Evolutionary conservation across 164 flowering plant genomes (phyloP), one percentile per base, ranked within the genome.

Genomic region (Piper betle): DNA sequence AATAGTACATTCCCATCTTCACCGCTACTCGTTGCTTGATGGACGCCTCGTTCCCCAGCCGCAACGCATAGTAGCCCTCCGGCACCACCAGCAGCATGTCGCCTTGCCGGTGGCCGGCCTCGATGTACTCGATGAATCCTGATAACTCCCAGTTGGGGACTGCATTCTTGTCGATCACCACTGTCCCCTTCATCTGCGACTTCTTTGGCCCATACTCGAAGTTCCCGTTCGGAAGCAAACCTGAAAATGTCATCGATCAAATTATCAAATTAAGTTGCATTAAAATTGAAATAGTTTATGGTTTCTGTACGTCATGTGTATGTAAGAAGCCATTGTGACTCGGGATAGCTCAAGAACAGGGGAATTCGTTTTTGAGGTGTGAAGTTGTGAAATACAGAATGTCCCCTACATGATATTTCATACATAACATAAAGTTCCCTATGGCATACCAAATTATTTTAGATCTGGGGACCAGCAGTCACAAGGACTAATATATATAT

Each of bases 41-140:
- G 1, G 78, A 76, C 0, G 93, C 97, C 38, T 86, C 91, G 33
- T 91, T 85, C 18, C 96, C 96, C 0, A 91, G 78, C 62, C 97
- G 65, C 1, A 91, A 88, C 0, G 93, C 97, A 12, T 43, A 77
- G 33, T 75, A 78, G n/a, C 96, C 97, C 33, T 79, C 84, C 0
- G 97, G 97, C 25, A 91, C 97, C 3, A 84, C 74, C 8, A 91
- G 80, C 46, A 91, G 13, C 96, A 91, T 87, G 80, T 91, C 93
- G 0, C 88, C 96, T 55, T 88, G 97, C 60, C 73, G 84, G 41
- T 86, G 89, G 0, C 96, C 93, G 0, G 91, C 75, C 65, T 83
- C 78, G 15, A 91, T 86, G 87, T 84, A 91, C 74, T 91, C 94
- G 0, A 91, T 84, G 53, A 60, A 81, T 7, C 97, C 97, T 0